phyloP scores from a whole-genome alignment of 768 basidiomycete species.

The Clathrus columnatus region DNA sequence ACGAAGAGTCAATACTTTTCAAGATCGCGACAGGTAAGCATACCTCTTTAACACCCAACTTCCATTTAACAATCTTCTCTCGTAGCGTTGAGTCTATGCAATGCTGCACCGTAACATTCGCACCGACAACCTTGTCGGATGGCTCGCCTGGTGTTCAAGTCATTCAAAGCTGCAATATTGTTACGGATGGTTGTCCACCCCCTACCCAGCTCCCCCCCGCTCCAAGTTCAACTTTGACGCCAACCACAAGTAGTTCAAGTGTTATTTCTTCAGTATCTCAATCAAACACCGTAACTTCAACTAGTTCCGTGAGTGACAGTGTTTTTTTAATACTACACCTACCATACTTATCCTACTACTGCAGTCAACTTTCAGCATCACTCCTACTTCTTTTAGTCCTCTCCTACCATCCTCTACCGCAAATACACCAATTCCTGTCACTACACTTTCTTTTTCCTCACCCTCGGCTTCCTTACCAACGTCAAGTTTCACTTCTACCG shows the following conservation, averaged over 20 bases:
- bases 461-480: not conserved
- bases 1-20: not conserved
- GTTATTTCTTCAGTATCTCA: not conserved
- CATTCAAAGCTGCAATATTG: not conserved
- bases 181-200: not conserved
- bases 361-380: not conserved
- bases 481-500: not conserved
- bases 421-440: not conserved
- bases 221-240: not conserved
- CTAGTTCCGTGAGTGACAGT: not conserved
- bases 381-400: not conserved
- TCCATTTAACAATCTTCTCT: no score
- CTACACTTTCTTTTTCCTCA: not conserved
- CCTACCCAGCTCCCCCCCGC: not conserved
- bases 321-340: not conserved
- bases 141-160: not conserved
- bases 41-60: no score
- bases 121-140: not conserved
- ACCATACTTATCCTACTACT: not conserved
- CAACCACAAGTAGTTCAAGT: not conserved
- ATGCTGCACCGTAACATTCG: constrained; percentile 5
- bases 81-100: not conserved
- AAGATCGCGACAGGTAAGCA: not conserved
- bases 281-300: not conserved
- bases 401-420: not conserved